A percentile compares a stretch with the other conserved stretches of the same genome.
Evolutionary conservation across 176 grass and related monocot species (phyloP).

Genomic region (Poa annua): DNA sequence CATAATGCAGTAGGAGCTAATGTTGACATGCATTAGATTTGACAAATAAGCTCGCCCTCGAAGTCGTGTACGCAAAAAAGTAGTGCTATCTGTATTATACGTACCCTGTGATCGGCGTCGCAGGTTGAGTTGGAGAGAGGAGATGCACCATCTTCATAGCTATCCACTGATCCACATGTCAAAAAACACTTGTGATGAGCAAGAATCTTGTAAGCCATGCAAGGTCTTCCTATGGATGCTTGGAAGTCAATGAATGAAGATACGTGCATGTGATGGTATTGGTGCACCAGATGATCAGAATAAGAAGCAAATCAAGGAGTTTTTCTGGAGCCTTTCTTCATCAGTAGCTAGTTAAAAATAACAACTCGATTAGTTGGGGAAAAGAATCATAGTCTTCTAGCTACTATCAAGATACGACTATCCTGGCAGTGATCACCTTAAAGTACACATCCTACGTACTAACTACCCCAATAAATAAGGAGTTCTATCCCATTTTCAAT

Average conservation of each 20-base stretch:
- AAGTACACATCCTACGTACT: not conserved
- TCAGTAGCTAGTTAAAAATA: not conserved
- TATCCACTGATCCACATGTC: constrained; percentile 59
- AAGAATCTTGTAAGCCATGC: constrained; percentile 39
- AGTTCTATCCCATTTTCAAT: not conserved
- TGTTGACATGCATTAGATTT: too few relatives aligned
- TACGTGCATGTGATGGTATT: constrained; percentile 35
- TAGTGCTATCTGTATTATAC: too few relatives aligned
- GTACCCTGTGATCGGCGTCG: too few relatives aligned
- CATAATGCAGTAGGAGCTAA: too few relatives aligned
- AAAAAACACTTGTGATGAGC: constrained; percentile 26
- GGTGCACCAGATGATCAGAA: constrained; percentile 41
- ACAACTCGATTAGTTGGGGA: not conserved
- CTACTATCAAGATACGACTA: not conserved
- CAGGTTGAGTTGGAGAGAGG: constrained; percentile 55
- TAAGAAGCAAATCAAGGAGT: constrained; percentile 35
- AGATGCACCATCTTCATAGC: constrained; percentile 50
- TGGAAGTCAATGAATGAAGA: constrained; percentile 54
- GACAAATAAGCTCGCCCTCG: too few relatives aligned
- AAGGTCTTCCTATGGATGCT: constrained; percentile 2
- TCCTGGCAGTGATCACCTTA: not conserved
- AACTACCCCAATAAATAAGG: not conserved
- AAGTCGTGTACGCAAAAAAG: too few relatives aligned
- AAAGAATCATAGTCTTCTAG: not conserved
- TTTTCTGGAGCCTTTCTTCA: constrained; percentile 38